Conservation (phyloP, 192 early-diverging fungal genomes). For the Backusella tuberculispora region DNA sequence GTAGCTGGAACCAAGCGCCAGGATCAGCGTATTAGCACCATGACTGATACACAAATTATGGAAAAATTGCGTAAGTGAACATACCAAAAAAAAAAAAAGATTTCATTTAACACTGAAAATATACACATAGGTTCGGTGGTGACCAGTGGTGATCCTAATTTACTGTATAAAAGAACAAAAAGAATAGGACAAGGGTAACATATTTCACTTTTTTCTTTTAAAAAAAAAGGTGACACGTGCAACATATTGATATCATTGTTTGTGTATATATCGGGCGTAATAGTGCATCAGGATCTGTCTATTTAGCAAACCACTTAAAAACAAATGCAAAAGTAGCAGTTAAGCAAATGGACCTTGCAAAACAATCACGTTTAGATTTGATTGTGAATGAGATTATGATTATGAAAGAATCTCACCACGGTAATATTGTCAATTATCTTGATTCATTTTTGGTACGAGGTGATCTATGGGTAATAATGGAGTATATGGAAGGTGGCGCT, state of each 20-base stretch:
- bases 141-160: conserved; percentile 87
- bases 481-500: conserved; percentile 90
- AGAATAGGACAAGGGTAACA: conserved; percentile 94
- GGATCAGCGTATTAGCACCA: conserved; percentile 79
- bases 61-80: conserved; percentile 72
- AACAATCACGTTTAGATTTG: conserved; percentile 93
- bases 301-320: conserved; percentile 71
- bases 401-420: conserved; percentile 82
- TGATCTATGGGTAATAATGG: conserved; percentile 92
- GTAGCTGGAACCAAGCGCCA: conserved; percentile 47
- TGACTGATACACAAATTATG: conserved; percentile 96
- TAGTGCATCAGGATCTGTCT: conserved; percentile 92
- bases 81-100: not conserved
- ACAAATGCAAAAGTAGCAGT: conserved; percentile 78
- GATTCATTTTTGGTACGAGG: conserved; percentile 79
- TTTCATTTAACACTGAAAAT: not conserved
- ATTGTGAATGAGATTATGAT: conserved; percentile 94
- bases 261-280: not conserved
- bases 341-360: conserved; percentile 95
- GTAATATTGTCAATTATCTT: conserved; percentile 89
- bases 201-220: not conserved
- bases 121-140: conserved; percentile 73
- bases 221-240: not conserved
- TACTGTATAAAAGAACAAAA: conserved; percentile 91
- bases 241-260: not conserved